Conservation (phyloP, 129 eudicot genomes). For the Sambucus nigra region DNA sequence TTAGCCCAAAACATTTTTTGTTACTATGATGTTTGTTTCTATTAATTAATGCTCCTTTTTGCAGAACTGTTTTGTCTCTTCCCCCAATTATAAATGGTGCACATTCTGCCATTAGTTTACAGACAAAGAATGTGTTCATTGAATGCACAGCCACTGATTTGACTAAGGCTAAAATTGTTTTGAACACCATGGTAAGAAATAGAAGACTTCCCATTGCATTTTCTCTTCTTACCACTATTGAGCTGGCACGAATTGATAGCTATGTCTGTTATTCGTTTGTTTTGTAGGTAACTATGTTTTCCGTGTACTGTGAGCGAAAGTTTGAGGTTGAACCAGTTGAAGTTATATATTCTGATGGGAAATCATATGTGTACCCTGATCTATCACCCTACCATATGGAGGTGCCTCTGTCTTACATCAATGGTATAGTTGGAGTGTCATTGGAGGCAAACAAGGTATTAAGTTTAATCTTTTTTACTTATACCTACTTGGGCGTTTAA, state of each 20-base stretch:
- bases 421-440: conserved; percentile 49
- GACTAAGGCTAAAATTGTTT: conserved; percentile 87
- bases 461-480: background rate
- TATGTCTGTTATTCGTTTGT: conserved; percentile 14
- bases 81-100: conserved; percentile 96
- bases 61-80: conserved; percentile 86
- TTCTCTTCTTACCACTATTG: background rate
- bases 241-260: background rate
- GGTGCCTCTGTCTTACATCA: conserved; percentile 70
- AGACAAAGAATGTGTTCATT: conserved; percentile 86
- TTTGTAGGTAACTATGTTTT: conserved; percentile 89
- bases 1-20: background rate
- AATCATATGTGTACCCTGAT: conserved; percentile 65
- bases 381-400: conserved; percentile 68
- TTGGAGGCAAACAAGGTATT: conserved; percentile 72
- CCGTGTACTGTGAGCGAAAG: conserved; percentile 68
- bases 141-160: conserved; percentile 99
- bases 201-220: background rate
- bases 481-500: background rate
- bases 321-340: conserved; percentile 96
- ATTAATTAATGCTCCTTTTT: conserved; percentile 11
- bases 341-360: conserved; percentile 62
- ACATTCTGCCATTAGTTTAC: conserved; percentile 80
- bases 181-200: conserved; percentile 75
- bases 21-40: background rate